A percentile compares a stretch with the other conserved stretches of the same genome.
These are phyloP conservation scores for Linnemannia exigua DNA, from an alignment of 192 early-diverging fungal species.

Conservation along the genomic window DNA sequence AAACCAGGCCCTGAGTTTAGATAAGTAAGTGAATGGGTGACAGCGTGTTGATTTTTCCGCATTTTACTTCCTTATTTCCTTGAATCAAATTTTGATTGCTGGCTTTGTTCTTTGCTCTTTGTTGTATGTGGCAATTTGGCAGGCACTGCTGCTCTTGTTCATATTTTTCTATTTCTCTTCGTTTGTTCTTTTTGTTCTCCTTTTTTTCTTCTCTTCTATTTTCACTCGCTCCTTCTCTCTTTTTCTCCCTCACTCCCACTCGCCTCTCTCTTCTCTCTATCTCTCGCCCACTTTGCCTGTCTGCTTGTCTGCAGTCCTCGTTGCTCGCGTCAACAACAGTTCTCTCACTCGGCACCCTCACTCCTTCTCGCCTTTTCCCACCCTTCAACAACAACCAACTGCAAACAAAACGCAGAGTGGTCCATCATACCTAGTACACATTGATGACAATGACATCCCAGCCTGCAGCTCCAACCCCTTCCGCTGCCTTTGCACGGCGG, in stretches of 20 bases:
- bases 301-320: neutral
- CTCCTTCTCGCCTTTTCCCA: neutral
- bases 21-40: no score
- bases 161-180: no score
- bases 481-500: constrained; percentile 65
- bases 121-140: no score
- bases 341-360: neutral
- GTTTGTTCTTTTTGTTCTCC: neutral
- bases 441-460: constrained; percentile 41
- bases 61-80: neutral
- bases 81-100: no score
- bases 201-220: neutral
- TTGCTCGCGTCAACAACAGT: neutral
- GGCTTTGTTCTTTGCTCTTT: neutral
- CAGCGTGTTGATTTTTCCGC: no score
- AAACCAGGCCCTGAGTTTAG: no score
- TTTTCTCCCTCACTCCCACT: neutral
- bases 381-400: neutral
- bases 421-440: neutral
- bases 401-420: neutral
- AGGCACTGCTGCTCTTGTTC: no score
- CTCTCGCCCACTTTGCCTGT: neutral
- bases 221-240: neutral
- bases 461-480: constrained; percentile 57
- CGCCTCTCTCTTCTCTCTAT: neutral